Evolutionary conservation across 345 rosid genomes (phyloP), one percentile per base, ranked within the genome.

Genomic region (Murraya paniculata): DNA sequence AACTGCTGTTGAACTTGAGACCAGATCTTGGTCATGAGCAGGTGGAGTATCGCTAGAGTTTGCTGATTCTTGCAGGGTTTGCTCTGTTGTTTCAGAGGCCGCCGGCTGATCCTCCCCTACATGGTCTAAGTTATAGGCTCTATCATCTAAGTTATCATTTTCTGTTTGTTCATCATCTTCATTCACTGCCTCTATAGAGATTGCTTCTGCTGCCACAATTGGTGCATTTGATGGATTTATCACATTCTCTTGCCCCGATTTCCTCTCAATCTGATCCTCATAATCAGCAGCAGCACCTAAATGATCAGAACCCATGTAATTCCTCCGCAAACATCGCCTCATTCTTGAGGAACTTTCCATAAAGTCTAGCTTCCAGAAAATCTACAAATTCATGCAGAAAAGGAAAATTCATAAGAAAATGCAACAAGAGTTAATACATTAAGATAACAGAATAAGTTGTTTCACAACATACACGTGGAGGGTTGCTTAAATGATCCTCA

Each of bases 341-440:
- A 97, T 97, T 90, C 99, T 91, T 38, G 97, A 91, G 79, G 97
- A 93, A 86, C 87, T 94, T 86, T 97, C 99, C 93, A 90, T 89
- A 72, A 91, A 87, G 84, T 97, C 99, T 72, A 92, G 89, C 95
- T 97, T 92, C 98, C 98, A 97, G 84, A 91, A 97, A 83, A 94
- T 77, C 99, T 96, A 83, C 77, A 85, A 60, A 79, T 78, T 59
- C 25, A 75, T 27, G 53, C 57, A 53, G 19, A 77, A 18, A 56
- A 70, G 60, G 55, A 60, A 64, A 77, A 35, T 60, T 71, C 72
- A 56, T 62, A 45, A 76, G 64, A 59, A 39, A 64, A 82, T 71
- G 55, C 33, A 50, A 28, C 21, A 60, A 60, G 39, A 65, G 39
- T 39, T 55, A 21, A 45, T 16, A 35, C 14, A n/a, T 24, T 36